Percentiles rank a stretch among this genome's conserved stretches.
Conservation (phyloP, 352 stramenopile genomes). For the Phytophthora cajani region DNA sequence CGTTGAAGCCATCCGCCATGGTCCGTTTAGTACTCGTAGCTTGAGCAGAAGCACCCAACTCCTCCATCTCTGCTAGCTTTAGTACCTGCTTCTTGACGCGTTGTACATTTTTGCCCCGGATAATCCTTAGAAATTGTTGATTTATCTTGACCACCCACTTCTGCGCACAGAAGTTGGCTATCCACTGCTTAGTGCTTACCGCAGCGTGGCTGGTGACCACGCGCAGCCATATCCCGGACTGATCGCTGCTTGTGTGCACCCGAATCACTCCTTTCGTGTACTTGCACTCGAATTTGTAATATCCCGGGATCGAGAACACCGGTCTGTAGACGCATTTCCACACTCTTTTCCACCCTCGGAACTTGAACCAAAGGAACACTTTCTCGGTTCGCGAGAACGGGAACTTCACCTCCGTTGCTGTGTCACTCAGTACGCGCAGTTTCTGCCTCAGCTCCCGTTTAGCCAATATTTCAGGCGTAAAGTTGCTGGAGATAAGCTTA, state of each 20-base stretch:
- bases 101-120: background rate
- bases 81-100: background rate
- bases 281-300: constrained; percentile 2
- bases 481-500: background rate
- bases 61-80: background rate
- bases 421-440: background rate
- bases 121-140: background rate
- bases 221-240: background rate
- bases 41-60: background rate
- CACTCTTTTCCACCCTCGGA: background rate
- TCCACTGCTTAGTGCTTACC: background rate
- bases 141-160: background rate
- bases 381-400: constrained; percentile 2
- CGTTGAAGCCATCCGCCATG: background rate
- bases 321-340: background rate
- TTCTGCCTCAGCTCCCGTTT: background rate
- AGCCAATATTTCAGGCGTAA: background rate
- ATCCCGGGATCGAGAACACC: background rate
- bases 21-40: background rate
- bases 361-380: background rate
- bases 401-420: background rate
- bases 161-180: background rate
- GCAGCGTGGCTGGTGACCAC: background rate
- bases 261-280: constrained; percentile 1
- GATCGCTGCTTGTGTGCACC: background rate